Percentiles rank a stretch among this genome's conserved stretches.
phyloP scores from a whole-genome alignment of 1,284 basidiomycete genomes.

The Trichosporon sp. region DNA sequence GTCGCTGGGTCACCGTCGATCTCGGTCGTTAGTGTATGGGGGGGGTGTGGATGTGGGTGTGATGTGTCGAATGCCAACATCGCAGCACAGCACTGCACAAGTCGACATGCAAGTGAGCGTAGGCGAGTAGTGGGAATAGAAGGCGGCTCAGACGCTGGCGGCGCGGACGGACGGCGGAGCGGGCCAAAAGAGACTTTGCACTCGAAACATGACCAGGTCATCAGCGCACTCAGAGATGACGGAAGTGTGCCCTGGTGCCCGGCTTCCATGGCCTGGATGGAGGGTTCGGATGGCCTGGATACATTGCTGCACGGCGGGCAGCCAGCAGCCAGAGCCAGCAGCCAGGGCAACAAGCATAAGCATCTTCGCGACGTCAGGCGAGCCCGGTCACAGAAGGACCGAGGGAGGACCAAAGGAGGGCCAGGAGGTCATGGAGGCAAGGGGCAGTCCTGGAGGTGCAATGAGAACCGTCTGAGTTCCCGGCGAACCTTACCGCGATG shows the following conservation, averaged over 20 bases:
- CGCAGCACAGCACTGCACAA: not conserved
- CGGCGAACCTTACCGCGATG: not conserved
- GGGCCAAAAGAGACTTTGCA: not conserved
- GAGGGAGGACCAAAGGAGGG: too few relatives aligned
- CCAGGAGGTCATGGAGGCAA: too few relatives aligned
- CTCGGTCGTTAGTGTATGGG: not conserved
- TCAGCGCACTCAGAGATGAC: not conserved
- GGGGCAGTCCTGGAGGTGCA: not conserved
- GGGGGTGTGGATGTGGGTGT: not conserved
- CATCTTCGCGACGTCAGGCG: not conserved
- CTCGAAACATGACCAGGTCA: not conserved
- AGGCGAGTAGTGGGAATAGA: not conserved
- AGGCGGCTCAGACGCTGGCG: too few relatives aligned
- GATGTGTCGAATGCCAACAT: not conserved
- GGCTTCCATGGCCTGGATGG: not conserved
- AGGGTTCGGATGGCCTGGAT: too few relatives aligned
- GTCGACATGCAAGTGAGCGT: not conserved
- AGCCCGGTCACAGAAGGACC: too few relatives aligned
- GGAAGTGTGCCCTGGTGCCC: not conserved
- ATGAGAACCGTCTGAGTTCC: not conserved
- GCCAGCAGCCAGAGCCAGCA: too few relatives aligned
- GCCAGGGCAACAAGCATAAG: not conserved
- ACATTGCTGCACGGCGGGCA: too few relatives aligned
- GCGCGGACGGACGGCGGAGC: not conserved
- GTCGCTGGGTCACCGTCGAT: not conserved